These are phyloP conservation scores for Penicillium simplicissimum DNA, from an alignment of 495 filamentous ascomycete genomes.

Conservation along the genomic window DNA sequence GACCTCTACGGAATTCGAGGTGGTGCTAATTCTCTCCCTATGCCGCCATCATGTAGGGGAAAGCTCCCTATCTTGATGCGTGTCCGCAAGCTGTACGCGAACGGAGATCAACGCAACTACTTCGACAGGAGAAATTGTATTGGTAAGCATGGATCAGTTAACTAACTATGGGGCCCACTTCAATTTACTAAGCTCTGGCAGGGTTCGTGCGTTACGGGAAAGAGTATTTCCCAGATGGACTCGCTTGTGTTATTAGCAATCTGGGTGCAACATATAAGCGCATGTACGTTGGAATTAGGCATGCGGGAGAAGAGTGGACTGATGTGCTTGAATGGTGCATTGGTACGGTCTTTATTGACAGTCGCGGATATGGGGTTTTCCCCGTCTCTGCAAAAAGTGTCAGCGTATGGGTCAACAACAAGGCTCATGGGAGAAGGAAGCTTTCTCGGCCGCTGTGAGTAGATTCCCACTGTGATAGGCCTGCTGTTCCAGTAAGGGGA, in stretches of 20 bases:
- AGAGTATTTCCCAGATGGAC: conserved; percentile 48
- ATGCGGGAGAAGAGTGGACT: conserved; percentile 62
- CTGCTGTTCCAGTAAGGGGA: background rate
- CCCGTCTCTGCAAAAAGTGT: conserved; percentile 55
- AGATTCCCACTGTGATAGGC: background rate
- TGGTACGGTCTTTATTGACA: conserved; percentile 52
- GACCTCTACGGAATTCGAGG: conserved; percentile 68
- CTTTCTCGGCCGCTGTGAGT: conserved; percentile 23
- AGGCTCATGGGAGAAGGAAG: conserved; percentile 17
- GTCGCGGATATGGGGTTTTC: conserved; percentile 57
- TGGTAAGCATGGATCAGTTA: conserved; percentile 53
- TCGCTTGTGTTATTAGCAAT: conserved; percentile 62
- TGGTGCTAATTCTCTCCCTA: conserved; percentile 36
- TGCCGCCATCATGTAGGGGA: conserved; percentile 59
- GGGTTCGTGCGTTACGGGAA: conserved; percentile 65
- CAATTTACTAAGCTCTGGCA: conserved; percentile 5
- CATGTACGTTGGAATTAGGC: conserved; percentile 65
- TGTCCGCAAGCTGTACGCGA: conserved; percentile 68
- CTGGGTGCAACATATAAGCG: conserved; percentile 46
- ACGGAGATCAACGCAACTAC: conserved; percentile 68
- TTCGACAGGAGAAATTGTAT: conserved; percentile 66
- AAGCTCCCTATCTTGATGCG: conserved; percentile 60
- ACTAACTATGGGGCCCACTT: conserved; percentile 4
- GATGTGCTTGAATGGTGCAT: conserved; percentile 58
- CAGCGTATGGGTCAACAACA: conserved; percentile 59